Conservation (phyloP, 148 eudicot species). For the Rhododendron ovatum region DNA sequence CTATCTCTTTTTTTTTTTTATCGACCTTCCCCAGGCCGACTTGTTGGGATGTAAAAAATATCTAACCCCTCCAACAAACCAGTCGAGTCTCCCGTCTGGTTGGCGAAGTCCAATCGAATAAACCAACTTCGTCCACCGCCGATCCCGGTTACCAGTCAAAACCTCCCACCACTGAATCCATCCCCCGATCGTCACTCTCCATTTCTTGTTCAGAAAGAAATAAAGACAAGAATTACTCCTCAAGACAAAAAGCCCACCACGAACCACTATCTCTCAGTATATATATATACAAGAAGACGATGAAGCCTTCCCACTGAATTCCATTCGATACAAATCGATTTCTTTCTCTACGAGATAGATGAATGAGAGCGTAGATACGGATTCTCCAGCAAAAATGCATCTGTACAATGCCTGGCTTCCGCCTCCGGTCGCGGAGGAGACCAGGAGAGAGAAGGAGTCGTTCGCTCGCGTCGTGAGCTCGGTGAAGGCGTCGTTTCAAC, state of each 20-base stretch:
- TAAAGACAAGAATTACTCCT: neutral
- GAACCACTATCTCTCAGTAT: neutral
- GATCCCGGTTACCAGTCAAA: constrained; percentile 21
- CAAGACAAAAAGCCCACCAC: neutral
- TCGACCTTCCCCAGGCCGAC: neutral
- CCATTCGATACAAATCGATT: neutral
- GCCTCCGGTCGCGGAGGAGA: constrained; percentile 66
- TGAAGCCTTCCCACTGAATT: neutral
- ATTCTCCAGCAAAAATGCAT: constrained; percentile 47
- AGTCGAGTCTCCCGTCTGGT: too few relatives aligned
- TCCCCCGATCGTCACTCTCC: neutral
- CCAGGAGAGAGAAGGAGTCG: constrained; percentile 62
- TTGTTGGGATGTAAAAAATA: neutral
- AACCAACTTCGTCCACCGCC: constrained; percentile 6
- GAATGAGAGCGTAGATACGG: neutral
- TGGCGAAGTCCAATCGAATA: neutral
- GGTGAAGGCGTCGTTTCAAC: constrained; percentile 38
- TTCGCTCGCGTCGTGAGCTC: constrained; percentile 57
- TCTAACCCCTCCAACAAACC: neutral
- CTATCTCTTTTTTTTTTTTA: too few relatives aligned
- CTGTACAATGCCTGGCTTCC: constrained; percentile 96
- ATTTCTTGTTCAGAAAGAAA: constrained; percentile 22
- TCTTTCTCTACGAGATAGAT: too few relatives aligned
- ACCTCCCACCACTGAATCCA: neutral
- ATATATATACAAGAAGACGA: neutral